Percentiles rank a stretch among this genome's conserved stretches.
phyloP scores from a whole-genome alignment of 768 basidiomycete genomes.

The Lactifluus hygrophoroides region DNA sequence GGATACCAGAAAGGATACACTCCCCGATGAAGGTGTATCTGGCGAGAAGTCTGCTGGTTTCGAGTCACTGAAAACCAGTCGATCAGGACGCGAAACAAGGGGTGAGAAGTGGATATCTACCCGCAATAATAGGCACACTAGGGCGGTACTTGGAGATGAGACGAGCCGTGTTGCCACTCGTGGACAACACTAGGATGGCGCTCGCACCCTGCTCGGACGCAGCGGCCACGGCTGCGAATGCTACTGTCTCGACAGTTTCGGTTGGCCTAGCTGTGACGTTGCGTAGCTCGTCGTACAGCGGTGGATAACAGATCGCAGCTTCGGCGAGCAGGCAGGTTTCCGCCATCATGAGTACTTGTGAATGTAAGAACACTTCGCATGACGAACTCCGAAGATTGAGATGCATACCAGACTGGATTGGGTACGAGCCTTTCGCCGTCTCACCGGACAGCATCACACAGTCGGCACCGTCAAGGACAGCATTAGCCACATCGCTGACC shows the following conservation, averaged over 20 bases:
- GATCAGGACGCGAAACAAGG: background rate
- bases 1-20: slow-evolving; percentile 97
- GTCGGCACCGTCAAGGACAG: slow-evolving; percentile 96
- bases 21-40: slow-evolving; percentile 94
- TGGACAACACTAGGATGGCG: slow-evolving; percentile 93
- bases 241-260: slow-evolving; percentile 90
- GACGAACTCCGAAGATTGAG: background rate
- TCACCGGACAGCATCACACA: slow-evolving; percentile 99
- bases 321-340: slow-evolving; percentile 98
- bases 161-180: slow-evolving; percentile 93
- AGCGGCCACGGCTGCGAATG: slow-evolving; percentile 92
- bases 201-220: slow-evolving; percentile 91
- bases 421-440: slow-evolving; percentile 96
- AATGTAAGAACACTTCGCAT: background rate
- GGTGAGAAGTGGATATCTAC: slow-evolving; percentile 36
- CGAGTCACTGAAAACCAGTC: slow-evolving; percentile 63
- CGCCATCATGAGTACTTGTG: slow-evolving; percentile 94
- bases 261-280: slow-evolving; percentile 79
- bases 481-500: slow-evolving; percentile 98
- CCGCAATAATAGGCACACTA: slow-evolving; percentile 86
- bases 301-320: slow-evolving; percentile 89
- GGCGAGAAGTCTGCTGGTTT: slow-evolving; percentile 90
- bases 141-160: slow-evolving; percentile 96
- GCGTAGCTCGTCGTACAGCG: slow-evolving; percentile 84
- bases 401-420: slow-evolving; percentile 78